These are phyloP conservation scores for Thuja plicata DNA, from an alignment of 83 land plant genomes.

Conservation along the genomic window DNA sequence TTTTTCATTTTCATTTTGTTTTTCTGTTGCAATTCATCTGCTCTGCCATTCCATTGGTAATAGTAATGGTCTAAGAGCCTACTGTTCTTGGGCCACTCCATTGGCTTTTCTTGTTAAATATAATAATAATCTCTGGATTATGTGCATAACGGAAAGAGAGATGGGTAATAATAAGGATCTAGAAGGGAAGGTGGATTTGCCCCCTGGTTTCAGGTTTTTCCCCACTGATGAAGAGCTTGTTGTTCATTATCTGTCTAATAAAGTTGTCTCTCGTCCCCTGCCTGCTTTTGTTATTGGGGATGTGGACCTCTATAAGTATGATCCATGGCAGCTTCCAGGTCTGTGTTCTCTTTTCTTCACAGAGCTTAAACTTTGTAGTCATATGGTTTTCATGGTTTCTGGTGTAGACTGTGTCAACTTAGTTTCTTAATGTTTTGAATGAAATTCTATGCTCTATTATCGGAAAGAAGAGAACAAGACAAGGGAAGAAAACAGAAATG, in stretches of 20 bases:
- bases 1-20: too few relatives aligned
- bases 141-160: not conserved
- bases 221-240: conserved; percentile 7
- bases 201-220: not conserved
- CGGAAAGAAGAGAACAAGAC: too few relatives aligned
- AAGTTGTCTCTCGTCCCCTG: not conserved
- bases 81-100: not conserved
- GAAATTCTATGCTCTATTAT: too few relatives aligned
- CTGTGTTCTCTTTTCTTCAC: not conserved
- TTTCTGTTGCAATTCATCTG: not conserved
- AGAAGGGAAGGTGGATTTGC: conserved; percentile 1
- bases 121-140: not conserved
- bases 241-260: not conserved
- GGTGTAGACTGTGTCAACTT: too few relatives aligned
- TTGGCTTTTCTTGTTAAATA: not conserved
- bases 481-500: too few relatives aligned
- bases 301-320: not conserved
- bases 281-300: not conserved
- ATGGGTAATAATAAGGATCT: not conserved
- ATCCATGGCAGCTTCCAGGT: conserved; percentile 13
- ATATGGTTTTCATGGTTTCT: too few relatives aligned
- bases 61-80: not conserved
- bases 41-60: too few relatives aligned
- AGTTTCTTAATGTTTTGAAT: too few relatives aligned
- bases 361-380: too few relatives aligned